Evolutionary conservation across 352 stramenopile species (phyloP), one percentile per base, ranked within the genome.

Genomic region (Proteromonas lacertae): DNA sequence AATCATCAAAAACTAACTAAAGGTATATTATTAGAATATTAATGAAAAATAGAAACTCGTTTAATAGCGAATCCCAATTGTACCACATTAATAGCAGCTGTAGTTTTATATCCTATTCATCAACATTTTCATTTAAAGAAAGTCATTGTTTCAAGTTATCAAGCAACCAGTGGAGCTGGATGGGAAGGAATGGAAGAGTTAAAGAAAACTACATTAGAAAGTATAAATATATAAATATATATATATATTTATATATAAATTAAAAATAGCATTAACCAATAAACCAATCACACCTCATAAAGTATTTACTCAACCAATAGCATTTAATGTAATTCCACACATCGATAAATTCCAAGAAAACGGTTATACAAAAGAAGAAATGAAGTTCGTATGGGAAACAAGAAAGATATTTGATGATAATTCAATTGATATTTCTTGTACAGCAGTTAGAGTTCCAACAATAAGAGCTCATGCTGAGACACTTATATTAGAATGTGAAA

Each of bases 261-360:
- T 28, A 36, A 36, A 19, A n/a, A 10, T n/a, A 36, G 10, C 32
- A 36, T 28, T n/a, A 36, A 10, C 29, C 29, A 36, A 36, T 10
- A 36, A 36, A 33, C 29, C 29, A n/a, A 33, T n/a, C 13, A 13
- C 26, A 13, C 26, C 26, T 13, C 26, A 25, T 20, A 31, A 25
- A 30, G 60, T 92, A 6, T 96, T 96, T 57, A 72, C 76, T 24
- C 76, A 94, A 59, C 77, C 80, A 32, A 52, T 96, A 35, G 72
- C 80, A 12, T 93, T 94, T 57, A 96, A 96, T 59, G 66, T 96
- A 16, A 93, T 96, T 52, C 83, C 83, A 28, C 83, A 96, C 53
- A 93, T 96, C 55, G 83, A 96, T 56, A 89, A 88, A 51, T 96
- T 96, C 51, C 79, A 93, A 57, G 64, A 80, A 7, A 93, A 95